Conservation (phyloP, 2,329 filamentous ascomycete species). For the Spiromastix sp. region DNA sequence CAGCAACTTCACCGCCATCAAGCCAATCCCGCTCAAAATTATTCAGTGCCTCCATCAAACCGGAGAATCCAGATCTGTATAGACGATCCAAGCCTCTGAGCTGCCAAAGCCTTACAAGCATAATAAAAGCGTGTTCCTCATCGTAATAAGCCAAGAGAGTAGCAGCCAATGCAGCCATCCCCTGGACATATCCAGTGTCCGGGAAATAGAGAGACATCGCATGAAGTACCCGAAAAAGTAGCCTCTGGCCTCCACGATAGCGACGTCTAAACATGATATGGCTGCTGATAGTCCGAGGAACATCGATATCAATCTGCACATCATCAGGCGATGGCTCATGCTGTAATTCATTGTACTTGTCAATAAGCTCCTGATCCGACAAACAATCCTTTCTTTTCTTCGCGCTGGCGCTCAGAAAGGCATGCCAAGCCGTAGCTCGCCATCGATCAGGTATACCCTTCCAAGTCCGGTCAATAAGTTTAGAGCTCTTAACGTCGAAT, state of each 20-base stretch:
- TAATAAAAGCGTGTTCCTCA: slow-evolving; percentile 86
- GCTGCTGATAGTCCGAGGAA: slow-evolving; percentile 84
- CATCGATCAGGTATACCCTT: slow-evolving; percentile 96
- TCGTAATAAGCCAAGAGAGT: slow-evolving; percentile 95
- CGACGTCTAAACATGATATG: slow-evolving; percentile 95
- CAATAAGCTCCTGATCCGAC: slow-evolving; percentile 61
- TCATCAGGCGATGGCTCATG: slow-evolving; percentile 73
- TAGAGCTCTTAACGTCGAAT: slow-evolving; percentile 73
- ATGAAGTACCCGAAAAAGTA: slow-evolving; percentile 87
- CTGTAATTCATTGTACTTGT: slow-evolving; percentile 63
- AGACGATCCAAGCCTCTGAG: slow-evolving; percentile 75
- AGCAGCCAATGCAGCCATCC: slow-evolving; percentile 88
- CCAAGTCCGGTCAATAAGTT: slow-evolving; percentile 86
- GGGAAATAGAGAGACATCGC: slow-evolving; percentile 85
- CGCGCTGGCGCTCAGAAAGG: slow-evolving; percentile 73
- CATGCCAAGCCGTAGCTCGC: slow-evolving; percentile 89
- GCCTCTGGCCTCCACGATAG: slow-evolving; percentile 82
- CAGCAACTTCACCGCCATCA: slow-evolving; percentile 61
- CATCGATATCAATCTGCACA: slow-evolving; percentile 93
- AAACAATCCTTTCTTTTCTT: slow-evolving; percentile 51
- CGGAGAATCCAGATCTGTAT: slow-evolving; percentile 74
- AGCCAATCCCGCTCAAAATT: slow-evolving; percentile 86
- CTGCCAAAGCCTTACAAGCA: slow-evolving; percentile 92
- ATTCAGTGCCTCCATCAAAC: slow-evolving; percentile 72
- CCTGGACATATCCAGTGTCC: slow-evolving; percentile 89